Percentiles rank a stretch among this genome's conserved stretches.
Evolutionary conservation across 495 filamentous ascomycete genomes (phyloP).

Genomic region (Chaetomidium leptoderma): DNA sequence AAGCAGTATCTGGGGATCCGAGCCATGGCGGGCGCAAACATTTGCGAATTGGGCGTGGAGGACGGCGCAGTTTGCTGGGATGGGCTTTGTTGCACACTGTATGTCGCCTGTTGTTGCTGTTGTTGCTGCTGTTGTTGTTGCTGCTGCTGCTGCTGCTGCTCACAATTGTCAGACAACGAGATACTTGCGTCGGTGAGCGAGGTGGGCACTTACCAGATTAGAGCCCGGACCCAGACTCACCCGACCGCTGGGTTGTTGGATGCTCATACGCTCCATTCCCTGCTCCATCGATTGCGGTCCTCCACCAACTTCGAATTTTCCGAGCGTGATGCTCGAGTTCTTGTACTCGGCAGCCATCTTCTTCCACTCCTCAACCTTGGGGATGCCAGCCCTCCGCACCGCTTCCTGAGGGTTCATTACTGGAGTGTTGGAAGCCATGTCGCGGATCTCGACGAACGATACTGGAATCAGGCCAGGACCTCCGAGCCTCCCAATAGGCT

Average conservation of each 20-base stretch:
- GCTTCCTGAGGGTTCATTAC: conserved; percentile 82
- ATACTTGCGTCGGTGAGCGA: neutral
- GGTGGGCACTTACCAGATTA: conserved; percentile 37
- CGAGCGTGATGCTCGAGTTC: conserved; percentile 94
- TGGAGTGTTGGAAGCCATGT: conserved; percentile 82
- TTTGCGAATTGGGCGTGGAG: conserved; percentile 40
- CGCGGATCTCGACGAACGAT: conserved; percentile 92
- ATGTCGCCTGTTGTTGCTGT: conserved; percentile 28
- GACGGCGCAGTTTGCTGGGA: conserved; percentile 35
- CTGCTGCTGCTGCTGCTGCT: conserved; percentile 17
- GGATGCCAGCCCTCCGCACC: conserved; percentile 83
- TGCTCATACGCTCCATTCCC: conserved; percentile 75
- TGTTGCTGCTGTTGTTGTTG: conserved; percentile 32
- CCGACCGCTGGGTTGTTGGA: conserved; percentile 48
- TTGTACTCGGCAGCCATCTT: conserved; percentile 99
- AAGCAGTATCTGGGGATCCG: conserved; percentile 92
- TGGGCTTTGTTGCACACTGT: conserved; percentile 23
- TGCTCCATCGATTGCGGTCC: conserved; percentile 53
- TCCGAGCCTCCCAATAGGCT: conserved; percentile 90
- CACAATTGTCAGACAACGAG: neutral
- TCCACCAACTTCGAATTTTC: conserved; percentile 71
- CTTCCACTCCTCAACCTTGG: conserved; percentile 99
- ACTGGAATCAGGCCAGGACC: conserved; percentile 95
- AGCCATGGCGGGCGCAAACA: conserved; percentile 60
- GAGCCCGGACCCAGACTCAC: conserved; percentile 42